phyloP scores from a whole-genome alignment of 163 green algal species.

The Chlorella variabilis region DNA sequence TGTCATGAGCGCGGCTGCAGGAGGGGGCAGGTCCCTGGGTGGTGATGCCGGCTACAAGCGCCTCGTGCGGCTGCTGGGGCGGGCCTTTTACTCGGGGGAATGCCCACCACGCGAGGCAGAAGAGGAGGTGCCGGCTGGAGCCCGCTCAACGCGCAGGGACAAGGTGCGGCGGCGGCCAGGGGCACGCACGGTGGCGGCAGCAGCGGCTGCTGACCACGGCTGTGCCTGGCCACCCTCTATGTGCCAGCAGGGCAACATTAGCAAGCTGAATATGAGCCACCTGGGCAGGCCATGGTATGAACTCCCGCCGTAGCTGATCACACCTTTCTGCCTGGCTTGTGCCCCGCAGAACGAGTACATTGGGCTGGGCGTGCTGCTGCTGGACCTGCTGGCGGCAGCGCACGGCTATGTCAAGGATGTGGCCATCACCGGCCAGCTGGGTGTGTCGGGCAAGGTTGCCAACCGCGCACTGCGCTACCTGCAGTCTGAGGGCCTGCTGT shows the following conservation, averaged over 20 bases:
- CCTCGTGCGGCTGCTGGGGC: conserved; percentile 48
- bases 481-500: conserved; percentile 43
- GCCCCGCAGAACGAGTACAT: conserved; percentile 40
- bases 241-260: background rate
- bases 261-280: too few relatives aligned
- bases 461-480: conserved; percentile 48
- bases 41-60: conserved; percentile 42
- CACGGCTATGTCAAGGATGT: conserved; percentile 53
- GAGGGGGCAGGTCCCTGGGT: background rate
- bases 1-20: conserved; percentile 19
- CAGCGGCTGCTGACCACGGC: background rate
- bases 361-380: conserved; percentile 52
- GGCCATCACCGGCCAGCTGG: conserved; percentile 30
- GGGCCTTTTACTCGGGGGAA: conserved; percentile 55
- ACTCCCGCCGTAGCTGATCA: too few relatives aligned
- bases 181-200: too few relatives aligned
- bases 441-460: conserved; percentile 49
- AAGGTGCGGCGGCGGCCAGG: too few relatives aligned
- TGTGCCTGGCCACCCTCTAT: background rate
- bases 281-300: background rate
- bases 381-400: conserved; percentile 54
- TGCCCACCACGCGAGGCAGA: conserved; percentile 44
- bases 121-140: conserved; percentile 15
- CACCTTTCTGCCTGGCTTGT: too few relatives aligned
- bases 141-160: conserved; percentile 11